Base-by-base conservation (phyloP, 2,329 filamentous ascomycete genomes). In the Ascochyta koolunga region DNA sequence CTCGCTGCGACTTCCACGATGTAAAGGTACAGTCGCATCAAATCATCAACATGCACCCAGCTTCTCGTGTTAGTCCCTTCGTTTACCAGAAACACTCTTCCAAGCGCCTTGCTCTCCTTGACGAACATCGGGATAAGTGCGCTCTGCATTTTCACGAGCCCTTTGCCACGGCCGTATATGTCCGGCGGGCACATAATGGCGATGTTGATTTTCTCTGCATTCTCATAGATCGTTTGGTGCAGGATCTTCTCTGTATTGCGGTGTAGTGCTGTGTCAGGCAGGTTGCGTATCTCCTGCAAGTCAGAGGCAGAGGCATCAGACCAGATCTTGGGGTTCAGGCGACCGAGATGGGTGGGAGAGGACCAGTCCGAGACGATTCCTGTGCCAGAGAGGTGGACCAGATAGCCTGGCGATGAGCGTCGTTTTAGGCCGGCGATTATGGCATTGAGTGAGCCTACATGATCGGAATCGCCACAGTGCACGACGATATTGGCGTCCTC, bases 231-330 rank as follows among this genome's bases (percentile, higher is more conserved):
- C 0, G 79, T 77, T 0, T 69, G 70, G 0, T 88, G 75, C 8
- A 91, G 82, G n/a, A 90, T 79, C 66, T 84, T 82, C 70, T 93
- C 89, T 1, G 90, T 83, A 64, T 85, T 78, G 13, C 87, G 83
- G 73, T 92, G 89, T 18, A 80, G 70, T 5, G 80, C 85, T 1
- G 72, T 65, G 59, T 84, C 81, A 0, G 86, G 86, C 0, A 89
- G 67, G 13, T 65, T 76, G 2, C 81, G 69, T 33, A 89, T 77
- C 27, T 80, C 79, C 4, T 77, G 71, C 18, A 89, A 77, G 47
- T 80, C 55, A 2, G n/a, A 10, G 43, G 83, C 73, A 58, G 88
- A 86, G 43, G 83, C 72, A 58, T 89, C 87, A 60, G 84, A 77
- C 75, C 87, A 88, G 11, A 78, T 69, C 40, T 79, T 80, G 6